Evolutionary conservation across 2,329 filamentous ascomycete species (phyloP).

Genomic region (Didymella sp.): DNA sequence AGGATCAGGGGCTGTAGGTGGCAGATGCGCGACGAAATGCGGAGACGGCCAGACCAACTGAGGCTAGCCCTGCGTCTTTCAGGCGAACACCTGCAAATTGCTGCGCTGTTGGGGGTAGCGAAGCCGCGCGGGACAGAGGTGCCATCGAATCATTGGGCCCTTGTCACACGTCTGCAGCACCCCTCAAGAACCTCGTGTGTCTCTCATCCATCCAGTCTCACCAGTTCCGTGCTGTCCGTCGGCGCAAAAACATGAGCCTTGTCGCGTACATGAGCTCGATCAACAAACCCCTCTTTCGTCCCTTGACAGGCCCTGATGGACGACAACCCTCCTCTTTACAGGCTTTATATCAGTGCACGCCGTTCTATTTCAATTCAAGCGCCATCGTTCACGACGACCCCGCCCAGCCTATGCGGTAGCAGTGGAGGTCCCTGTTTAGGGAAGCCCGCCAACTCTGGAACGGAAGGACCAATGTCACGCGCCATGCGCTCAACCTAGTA

Average conservation of each 20-base stretch:
- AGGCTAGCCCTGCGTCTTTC: conserved; percentile 49
- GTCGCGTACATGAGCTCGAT: conserved; percentile 26
- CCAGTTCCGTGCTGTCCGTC: conserved; percentile 27
- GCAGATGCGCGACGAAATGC: conserved; percentile 51
- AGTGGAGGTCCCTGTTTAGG: conserved; percentile 23
- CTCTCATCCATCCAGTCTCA: conserved; percentile 33
- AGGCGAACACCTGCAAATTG: conserved; percentile 51
- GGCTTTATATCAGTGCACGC: conserved; percentile 46
- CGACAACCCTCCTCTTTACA: conserved; percentile 33
- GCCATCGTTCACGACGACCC: conserved; percentile 38
- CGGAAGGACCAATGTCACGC: conserved; percentile 38
- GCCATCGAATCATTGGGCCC: conserved; percentile 42
- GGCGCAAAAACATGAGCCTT: conserved; percentile 27
- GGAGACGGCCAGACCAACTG: conserved; percentile 50
- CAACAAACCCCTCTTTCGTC: conserved; percentile 37
- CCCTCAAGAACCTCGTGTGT: conserved; percentile 31
- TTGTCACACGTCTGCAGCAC: conserved; percentile 39
- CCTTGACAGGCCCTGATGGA: conserved; percentile 36
- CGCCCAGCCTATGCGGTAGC: conserved; percentile 32
- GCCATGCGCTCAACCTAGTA: conserved; percentile 33
- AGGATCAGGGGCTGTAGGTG: conserved; percentile 51
- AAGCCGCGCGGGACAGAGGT: conserved; percentile 37
- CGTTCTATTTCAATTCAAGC: conserved; percentile 47
- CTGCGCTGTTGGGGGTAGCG: conserved; percentile 45
- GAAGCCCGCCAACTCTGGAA: conserved; percentile 23